These are phyloP conservation scores for Ascosphaera aggregata DNA, from an alignment of 2,329 filamentous ascomycete genomes.

Conservation along the genomic window DNA sequence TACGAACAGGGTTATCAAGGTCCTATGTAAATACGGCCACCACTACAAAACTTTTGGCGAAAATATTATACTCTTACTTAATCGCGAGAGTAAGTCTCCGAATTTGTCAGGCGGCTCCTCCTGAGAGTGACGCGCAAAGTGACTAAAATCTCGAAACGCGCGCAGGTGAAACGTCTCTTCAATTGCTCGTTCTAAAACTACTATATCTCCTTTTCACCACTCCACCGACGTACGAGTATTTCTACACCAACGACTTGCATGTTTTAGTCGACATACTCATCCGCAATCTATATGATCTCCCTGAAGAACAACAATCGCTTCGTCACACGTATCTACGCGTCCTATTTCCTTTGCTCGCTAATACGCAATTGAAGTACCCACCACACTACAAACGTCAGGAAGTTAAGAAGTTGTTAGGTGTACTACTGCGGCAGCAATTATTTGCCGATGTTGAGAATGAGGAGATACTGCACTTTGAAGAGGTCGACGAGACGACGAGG, in stretches of 20 bases:
- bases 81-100: constrained; percentile 44
- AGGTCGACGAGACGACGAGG: constrained; percentile 25
- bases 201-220: constrained; percentile 92
- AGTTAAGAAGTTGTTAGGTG: constrained; percentile 48
- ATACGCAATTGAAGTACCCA: constrained; percentile 70
- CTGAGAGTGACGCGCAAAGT: too few relatives aligned
- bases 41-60: constrained; percentile 88
- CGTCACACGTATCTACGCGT: constrained; percentile 91
- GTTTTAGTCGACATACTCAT: constrained; percentile 92
- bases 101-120: too few relatives aligned
- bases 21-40: constrained; percentile 57
- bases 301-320: constrained; percentile 48
- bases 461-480: constrained; percentile 24
- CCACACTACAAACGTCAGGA: constrained; percentile 86
- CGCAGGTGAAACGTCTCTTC: constrained; percentile 61
- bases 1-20: constrained; percentile 86
- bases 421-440: constrained; percentile 52
- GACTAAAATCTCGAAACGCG: too few relatives aligned
- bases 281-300: constrained; percentile 85
- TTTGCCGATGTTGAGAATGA: constrained; percentile 24
- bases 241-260: constrained; percentile 91
- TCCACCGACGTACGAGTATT: constrained; percentile 80
- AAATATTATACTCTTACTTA: constrained; percentile 86
- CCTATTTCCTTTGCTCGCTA: constrained; percentile 66
- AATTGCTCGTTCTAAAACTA: constrained; percentile 88